Evolutionary conservation across 345 rosid species (phyloP).

Genomic region (Clarkia xantiana): DNA sequence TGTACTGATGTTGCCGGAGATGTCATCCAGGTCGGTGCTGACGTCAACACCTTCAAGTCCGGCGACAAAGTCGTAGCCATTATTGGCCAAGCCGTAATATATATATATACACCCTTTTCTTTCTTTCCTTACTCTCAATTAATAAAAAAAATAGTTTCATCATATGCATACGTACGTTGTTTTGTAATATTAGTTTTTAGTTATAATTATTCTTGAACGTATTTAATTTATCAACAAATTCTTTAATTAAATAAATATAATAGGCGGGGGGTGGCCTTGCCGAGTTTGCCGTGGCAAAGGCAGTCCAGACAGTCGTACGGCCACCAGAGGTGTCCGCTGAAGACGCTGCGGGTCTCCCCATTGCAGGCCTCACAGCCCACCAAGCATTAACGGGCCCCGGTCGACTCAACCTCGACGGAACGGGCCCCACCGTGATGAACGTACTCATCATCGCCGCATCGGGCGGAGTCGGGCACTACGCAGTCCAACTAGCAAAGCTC

Average conservation of each 20-base stretch:
- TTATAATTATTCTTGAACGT: not conserved
- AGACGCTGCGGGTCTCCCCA: conserved; percentile 14
- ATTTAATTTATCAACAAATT: not conserved
- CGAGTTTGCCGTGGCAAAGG: conserved; percentile 6
- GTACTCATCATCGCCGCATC: conserved; percentile 17
- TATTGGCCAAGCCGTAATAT: conserved; percentile 10
- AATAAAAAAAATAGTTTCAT: too few relatives aligned
- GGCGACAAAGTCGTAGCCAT: conserved; percentile 26
- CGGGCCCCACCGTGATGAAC: conserved; percentile 7
- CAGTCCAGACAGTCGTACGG: conserved; percentile 10
- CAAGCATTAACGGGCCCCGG: conserved; percentile 13
- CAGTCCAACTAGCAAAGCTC: conserved; percentile 15
- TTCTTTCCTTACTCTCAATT: not conserved
- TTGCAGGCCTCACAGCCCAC: conserved; percentile 17
- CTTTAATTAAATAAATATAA: too few relatives aligned
- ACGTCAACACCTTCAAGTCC: conserved; percentile 14
- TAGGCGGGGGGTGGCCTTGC: conserved; percentile 18
- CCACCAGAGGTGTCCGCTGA: conserved; percentile 14
- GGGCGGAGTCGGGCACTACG: conserved; percentile 16
- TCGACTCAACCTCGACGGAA: conserved; percentile 13
- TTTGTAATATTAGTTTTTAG: not conserved
- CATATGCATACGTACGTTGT: too few relatives aligned
- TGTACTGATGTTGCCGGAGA: conserved; percentile 29
- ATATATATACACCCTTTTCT: not conserved
- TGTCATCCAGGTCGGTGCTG: conserved; percentile 21